A percentile compares a stretch with the other conserved stretches of the same genome.
Evolutionary conservation across 176 grass and related monocot genomes (phyloP).

Genomic region (Rhipidocladum racemiflorum): DNA sequence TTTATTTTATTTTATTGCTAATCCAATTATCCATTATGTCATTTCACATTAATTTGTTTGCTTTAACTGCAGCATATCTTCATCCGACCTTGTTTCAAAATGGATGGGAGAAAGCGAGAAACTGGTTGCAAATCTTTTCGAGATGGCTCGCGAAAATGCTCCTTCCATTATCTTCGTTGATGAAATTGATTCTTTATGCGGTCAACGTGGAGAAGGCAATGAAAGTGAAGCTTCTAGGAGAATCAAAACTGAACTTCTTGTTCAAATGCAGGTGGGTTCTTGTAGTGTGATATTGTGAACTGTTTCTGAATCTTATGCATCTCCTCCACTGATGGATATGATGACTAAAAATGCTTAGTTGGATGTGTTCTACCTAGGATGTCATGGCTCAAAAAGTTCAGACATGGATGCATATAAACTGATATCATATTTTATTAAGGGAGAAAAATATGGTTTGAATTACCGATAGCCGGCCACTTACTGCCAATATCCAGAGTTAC

Average conservation of each 20-base stretch:
- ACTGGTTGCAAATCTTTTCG: conserved; percentile 86
- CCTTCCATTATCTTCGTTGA: conserved; percentile 96
- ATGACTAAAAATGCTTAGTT: not conserved
- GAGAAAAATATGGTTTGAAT: not conserved
- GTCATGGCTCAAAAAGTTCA: not conserved
- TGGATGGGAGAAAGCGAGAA: conserved; percentile 99
- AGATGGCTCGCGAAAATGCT: conserved; percentile 97
- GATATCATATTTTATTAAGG: not conserved
- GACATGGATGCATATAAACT: not conserved
- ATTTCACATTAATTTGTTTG: conserved; percentile 21
- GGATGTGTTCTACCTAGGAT: not conserved
- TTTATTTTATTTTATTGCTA: not conserved
- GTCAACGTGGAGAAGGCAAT: conserved; percentile 94
- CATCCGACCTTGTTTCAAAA: conserved; percentile 96
- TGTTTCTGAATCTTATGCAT: conserved; percentile 3
- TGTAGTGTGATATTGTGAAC: conserved; percentile 14
- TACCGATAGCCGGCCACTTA: not conserved
- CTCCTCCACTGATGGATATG: not conserved
- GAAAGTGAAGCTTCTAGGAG: conserved; percentile 97
- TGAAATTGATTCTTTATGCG: conserved; percentile 98
- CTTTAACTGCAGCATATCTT: conserved; percentile 85
- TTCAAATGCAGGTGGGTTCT: conserved; percentile 84
- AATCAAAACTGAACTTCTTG: conserved; percentile 98
- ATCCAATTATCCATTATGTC: not conserved
- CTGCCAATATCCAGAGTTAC: not conserved